A percentile compares a stretch with the other conserved stretches of the same genome.
phyloP scores from a whole-genome alignment of 306 rosid species.

The Elaeagnus macrophylla region DNA sequence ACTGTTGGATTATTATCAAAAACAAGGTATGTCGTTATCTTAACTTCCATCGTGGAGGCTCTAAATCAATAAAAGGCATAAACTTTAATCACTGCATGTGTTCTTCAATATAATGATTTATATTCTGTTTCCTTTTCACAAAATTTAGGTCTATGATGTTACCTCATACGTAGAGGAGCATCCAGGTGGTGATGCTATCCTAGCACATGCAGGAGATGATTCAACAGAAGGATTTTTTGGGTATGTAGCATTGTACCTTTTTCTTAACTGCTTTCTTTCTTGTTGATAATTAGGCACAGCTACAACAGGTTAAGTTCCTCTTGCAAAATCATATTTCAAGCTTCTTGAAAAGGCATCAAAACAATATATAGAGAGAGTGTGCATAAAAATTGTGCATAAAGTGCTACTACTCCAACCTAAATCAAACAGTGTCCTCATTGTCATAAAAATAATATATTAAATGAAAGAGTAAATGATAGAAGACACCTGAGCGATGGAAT shows the following conservation, averaged over 20 bases:
- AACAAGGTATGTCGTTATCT: slow-evolving; percentile 41
- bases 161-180: slow-evolving; percentile 93
- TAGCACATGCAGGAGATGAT: slow-evolving; percentile 83
- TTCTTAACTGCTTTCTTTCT: slow-evolving; percentile 3
- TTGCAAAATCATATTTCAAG: too few species aligned
- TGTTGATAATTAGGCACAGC: too few species aligned
- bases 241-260: slow-evolving; percentile 32
- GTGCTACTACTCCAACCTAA: too few species aligned
- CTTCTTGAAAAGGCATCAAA: too few species aligned
- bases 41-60: slow-evolving; percentile 8
- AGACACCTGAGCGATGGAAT: too few species aligned
- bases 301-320: too few species aligned
- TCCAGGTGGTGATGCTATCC: slow-evolving; percentile 97
- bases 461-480: too few species aligned
- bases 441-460: too few species aligned
- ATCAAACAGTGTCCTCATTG: too few species aligned
- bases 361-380: too few species aligned
- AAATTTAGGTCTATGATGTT: slow-evolving; percentile 68
- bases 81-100: neutral
- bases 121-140: slow-evolving; percentile 4
- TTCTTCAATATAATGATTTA: neutral
- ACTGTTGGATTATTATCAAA: slow-evolving; percentile 94
- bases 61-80: neutral
- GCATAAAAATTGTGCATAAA: too few species aligned
- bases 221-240: slow-evolving; percentile 79